These are phyloP conservation scores for Neospermospora avenae DNA, from an alignment of 2,329 filamentous ascomycete genomes.

Conservation along the genomic window DNA sequence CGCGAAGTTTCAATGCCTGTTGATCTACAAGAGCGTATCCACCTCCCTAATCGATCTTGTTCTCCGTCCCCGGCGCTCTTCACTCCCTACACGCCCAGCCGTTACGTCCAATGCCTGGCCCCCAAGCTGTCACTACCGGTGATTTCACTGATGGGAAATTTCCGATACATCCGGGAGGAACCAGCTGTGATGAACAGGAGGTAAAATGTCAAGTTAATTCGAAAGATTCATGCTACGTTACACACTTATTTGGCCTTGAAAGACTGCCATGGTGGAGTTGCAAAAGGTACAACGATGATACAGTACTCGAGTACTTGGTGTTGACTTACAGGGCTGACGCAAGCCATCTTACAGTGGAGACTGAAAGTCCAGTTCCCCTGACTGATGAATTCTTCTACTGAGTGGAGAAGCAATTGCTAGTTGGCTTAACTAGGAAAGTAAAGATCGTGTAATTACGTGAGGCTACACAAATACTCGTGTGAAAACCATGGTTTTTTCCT, in stretches of 20 bases:
- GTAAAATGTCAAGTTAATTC: background rate
- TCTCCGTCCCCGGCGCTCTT: constrained; percentile 7
- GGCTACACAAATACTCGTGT: background rate
- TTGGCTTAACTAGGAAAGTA: background rate
- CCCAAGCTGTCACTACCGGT: constrained; percentile 2
- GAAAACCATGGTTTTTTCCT: background rate
- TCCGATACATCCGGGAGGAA: constrained; percentile 9
- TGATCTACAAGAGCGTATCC: background rate
- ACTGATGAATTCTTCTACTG: background rate
- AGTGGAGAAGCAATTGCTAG: background rate
- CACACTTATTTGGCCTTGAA: background rate
- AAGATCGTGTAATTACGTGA: background rate
- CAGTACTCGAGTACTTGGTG: too few relatives aligned
- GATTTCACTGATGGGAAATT: constrained; percentile 11
- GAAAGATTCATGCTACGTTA: constrained; percentile 4
- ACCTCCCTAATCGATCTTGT: constrained; percentile 11
- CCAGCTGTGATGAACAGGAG: background rate
- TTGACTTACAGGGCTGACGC: background rate
- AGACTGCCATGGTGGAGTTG: background rate
- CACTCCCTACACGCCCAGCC: background rate
- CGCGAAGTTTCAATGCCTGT: background rate
- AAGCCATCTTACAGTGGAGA: background rate
- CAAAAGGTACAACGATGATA: constrained; percentile 13
- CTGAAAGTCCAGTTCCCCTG: background rate
- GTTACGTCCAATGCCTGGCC: background rate